Evolutionary conservation across 148 eudicot species (phyloP), one percentile per base, ranked within the genome.

Genomic region (Persicaria tinctoria): DNA sequence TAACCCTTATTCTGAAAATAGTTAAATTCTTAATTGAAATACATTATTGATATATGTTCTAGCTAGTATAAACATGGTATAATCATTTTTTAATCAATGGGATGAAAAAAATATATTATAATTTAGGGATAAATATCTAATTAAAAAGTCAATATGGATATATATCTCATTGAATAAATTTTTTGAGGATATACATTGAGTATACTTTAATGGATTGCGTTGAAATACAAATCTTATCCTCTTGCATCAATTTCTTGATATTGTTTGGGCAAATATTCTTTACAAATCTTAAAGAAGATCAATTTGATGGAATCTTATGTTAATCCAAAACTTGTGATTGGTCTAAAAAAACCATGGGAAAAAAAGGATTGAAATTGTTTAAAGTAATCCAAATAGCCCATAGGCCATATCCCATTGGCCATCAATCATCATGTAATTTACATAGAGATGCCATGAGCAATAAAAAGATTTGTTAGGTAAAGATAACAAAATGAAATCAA

Each of bases 301-400:
- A 11, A 18, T 18, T 60, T 60, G 13, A 63, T 63, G 46, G 69
- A 63, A 63, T 63, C 69, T 63, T 63, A 63, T 63, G 69, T 63
- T 63, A 10, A 63, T 62, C 18, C 3, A 6, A 10, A 63, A 0
- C 69, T 63, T 23, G 2, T 4, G 8, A 60, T 20, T 60, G 41
- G 66, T 20, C 41, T 2, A 20, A 63, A 32, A 32, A 32, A 32
- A 32, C 38, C 38, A 32, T 32, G 38, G 38, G 38, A 32, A 32
- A 32, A 9, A 50, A 50, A 50, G 46, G 32, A 4, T 27, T 63
- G n/a, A 7, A 12, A 3, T 56, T 11, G 38, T 32, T 32, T 23
- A 62, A 59, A 59, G 64, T 17, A 18, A 59, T 59, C 64, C 41
- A 6, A 59, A 59, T 3, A 55, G 32, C 63, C 63, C 17, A 57